Percentiles rank a stretch among this genome's conserved stretches.
Conservation (phyloP, 2,329 filamentous ascomycete species). For the Claviceps digitariae region DNA sequence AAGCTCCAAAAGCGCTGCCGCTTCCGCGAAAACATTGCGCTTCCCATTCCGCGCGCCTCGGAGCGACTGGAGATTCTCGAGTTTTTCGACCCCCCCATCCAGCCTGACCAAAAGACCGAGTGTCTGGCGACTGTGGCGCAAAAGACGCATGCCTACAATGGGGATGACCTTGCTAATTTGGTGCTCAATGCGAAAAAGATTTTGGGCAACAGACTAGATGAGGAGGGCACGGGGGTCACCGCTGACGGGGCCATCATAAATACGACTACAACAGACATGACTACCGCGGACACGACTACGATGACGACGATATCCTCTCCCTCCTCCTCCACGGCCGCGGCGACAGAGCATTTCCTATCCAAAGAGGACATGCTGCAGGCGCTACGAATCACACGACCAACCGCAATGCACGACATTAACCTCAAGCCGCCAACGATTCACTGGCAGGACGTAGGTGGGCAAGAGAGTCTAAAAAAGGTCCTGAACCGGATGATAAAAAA, state of each 20-base stretch:
- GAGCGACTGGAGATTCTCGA: constrained; percentile 64
- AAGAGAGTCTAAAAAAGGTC: constrained; percentile 56
- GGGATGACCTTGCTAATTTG: constrained; percentile 58
- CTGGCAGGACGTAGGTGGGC: constrained; percentile 83
- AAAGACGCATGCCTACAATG: constrained; percentile 77
- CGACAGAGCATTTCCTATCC: constrained; percentile 16
- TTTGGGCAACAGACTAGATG: constrained; percentile 13
- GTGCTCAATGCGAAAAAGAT: constrained; percentile 24
- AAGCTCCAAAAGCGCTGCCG: constrained; percentile 51
- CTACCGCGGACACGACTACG: no score
- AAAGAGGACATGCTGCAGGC: constrained; percentile 49
- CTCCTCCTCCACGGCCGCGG: not conserved
- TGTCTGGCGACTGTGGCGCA: constrained; percentile 50
- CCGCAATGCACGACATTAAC: constrained; percentile 79
- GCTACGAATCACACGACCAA: constrained; percentile 57
- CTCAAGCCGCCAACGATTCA: constrained; percentile 74
- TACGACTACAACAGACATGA: no score
- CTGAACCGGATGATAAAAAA: constrained; percentile 37
- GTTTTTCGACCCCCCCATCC: constrained; percentile 36
- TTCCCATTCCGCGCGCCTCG: constrained; percentile 61
- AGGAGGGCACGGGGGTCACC: constrained; percentile 4
- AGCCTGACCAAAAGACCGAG: constrained; percentile 32
- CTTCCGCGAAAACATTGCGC: constrained; percentile 53
- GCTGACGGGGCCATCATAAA: not conserved
- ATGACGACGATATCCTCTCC: no score